Evolutionary conservation across 1,139 yeast genomes (phyloP), one percentile per base, ranked within the genome.

Genomic region (Blastobotrys apis): DNA sequence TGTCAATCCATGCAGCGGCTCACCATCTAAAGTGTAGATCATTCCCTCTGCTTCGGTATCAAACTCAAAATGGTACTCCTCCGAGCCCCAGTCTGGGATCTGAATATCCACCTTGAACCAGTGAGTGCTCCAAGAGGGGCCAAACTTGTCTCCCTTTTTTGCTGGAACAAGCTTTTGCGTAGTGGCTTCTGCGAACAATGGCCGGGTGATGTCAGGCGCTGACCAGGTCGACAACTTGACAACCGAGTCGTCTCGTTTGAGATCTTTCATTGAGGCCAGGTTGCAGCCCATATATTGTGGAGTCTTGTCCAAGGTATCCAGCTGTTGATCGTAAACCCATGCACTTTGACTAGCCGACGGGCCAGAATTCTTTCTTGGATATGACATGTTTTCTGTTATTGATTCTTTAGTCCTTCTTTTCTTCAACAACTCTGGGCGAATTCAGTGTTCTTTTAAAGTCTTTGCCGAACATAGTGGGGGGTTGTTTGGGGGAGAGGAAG

Each of bases 111-210:
- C 69, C 55, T 80, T 77, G 65, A 92, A 87, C 98, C 98, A 90
- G 55, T 87, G 94, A 1, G 97, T 83, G 52, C 90, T 81, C 98
- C 97, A 92, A n/a, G 94, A 83, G 1, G 97, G 97, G 0, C 96
- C 96, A 64, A 84, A 87, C n/a, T 72, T 68, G 55, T 84, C 80
- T 21, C 94, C 94, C 53, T 80, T 78, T 3, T 15, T n/a, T 37
- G 69, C 68, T 34, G 66, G 67, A 4, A 10, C 16, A 5, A 33
- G 17, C 25, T 19, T 10, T 19, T 33, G 15, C 33, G 69, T 72
- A 51, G 82, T 73, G 38, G 88, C 81, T 21, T 84, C 84, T 48
- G 74, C 71, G 70, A 88, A 90, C 26, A 80, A 67, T 0, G 97
- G 97, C 49, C 97, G 75, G 48, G 63, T 62, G 41, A 84, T 69